Base-by-base conservation (phyloP, 257 asterid species). In the Ballota nigra region DNA sequence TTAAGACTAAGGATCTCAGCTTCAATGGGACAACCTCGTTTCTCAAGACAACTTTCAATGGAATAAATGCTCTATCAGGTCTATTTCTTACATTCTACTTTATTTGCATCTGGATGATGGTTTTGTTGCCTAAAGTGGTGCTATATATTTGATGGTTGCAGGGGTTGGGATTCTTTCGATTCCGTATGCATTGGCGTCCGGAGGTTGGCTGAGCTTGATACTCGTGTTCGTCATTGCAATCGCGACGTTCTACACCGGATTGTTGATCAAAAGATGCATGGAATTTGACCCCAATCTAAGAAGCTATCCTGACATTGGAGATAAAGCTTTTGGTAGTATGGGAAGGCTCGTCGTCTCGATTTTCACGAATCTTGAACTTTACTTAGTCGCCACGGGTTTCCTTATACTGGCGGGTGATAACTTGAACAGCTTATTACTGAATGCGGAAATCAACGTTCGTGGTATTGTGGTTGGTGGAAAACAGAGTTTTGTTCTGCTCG, bases 341-440 rank as follows among this genome's bases (percentile, higher is more conserved):
- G 95, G 96, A 31, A 73, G 86, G 79, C 56, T 70, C 2, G 0
- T 83, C 1, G 88, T 86, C 1, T 81, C 89, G 0, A 7, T 89
- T 8, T 59, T 75, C 68, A 86, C 82, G 90, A 72, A 86, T 74
- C 78, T 82, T 7, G 95, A 89, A 60, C 89, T 87, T 61, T 89
- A 78, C 81, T 26, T 89, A 74, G 89, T 89, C 0, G 91, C 96
- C 4, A 87, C 95, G 0, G 92, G 95, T 43, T 89, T 89, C 52
- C 73, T 86, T 45, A 89, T 89, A 23, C 29, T 89, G 7, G 83
- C 69, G n/a, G 96, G 87, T 1, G 95, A 87, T 55, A 87, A 89
- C 63, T 22, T 89, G 61, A 58, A 80, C 16, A 70, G 36, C 38
- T n/a, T 87, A n/a, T 43, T 89, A 0, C 95, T 89, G 2, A 15